Evolutionary conservation across 495 filamentous ascomycete genomes (phyloP).

Genomic region (Trichoderma virens): DNA sequence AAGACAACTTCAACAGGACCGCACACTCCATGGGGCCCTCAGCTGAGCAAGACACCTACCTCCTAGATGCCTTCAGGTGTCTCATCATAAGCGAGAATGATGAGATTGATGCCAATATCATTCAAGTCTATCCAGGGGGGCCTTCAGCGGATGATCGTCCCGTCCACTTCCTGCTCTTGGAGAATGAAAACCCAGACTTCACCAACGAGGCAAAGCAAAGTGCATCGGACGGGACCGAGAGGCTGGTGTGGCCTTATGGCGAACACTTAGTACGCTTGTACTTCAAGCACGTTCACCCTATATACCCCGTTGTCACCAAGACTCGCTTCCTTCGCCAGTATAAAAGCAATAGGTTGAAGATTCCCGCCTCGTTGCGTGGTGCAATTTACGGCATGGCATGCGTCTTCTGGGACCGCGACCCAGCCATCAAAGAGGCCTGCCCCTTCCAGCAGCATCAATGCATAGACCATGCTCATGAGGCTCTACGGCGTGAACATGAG

Average conservation of each 20-base stretch:
- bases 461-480: neutral
- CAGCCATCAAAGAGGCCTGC: neutral
- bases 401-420: conserved; percentile 1
- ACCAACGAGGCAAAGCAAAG: neutral
- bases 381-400: neutral
- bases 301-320: conserved; percentile 4
- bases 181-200: neutral
- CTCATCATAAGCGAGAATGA: neutral
- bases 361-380: neutral
- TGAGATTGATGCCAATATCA: conserved; percentile 4
- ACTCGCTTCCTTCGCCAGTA: neutral
- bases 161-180: neutral
- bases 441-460: conserved; percentile 1
- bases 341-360: neutral
- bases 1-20: conserved; percentile 4
- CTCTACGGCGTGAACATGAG: neutral
- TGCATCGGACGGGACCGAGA: neutral
- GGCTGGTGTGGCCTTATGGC: neutral
- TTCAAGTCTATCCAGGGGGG: neutral
- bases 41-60: neutral
- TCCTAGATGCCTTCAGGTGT: neutral
- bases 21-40: conserved; percentile 3
- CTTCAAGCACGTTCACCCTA: neutral
- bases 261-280: neutral
- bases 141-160: neutral